These are phyloP conservation scores for Thelephora aurantiotincta DNA, from an alignment of 768 basidiomycete genomes.

Conservation along the genomic window DNA sequence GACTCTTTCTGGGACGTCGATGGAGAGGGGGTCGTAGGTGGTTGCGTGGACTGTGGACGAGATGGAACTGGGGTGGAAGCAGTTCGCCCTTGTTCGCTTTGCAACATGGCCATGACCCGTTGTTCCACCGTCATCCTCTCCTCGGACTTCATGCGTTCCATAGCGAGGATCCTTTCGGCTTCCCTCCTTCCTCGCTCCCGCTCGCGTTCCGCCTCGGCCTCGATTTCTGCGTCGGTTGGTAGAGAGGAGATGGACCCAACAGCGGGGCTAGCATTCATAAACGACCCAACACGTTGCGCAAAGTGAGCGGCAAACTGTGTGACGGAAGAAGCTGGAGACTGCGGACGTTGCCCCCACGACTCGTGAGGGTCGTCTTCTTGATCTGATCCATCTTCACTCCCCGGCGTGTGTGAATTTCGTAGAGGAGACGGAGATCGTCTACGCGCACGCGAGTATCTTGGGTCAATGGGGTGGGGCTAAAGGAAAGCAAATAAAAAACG, in stretches of 20 bases:
- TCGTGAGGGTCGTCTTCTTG: constrained; percentile 31
- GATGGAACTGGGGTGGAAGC: constrained; percentile 41
- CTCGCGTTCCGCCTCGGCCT: constrained; percentile 68
- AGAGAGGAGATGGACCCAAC: constrained; percentile 20
- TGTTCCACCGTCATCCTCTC: constrained; percentile 53
- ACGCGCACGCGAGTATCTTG: constrained; percentile 13
- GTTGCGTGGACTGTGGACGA: constrained; percentile 36
- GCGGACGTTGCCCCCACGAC: constrained; percentile 30
- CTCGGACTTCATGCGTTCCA: constrained; percentile 35
- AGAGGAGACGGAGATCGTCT: constrained; percentile 63
- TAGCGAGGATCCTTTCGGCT: constrained; percentile 62
- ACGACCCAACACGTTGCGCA: constrained; percentile 57
- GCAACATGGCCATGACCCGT: constrained; percentile 64
- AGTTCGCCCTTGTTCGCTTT: constrained; percentile 21
- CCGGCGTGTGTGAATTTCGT: constrained; percentile 45
- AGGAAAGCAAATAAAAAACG: constrained; percentile 6
- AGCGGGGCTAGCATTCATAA: constrained; percentile 32
- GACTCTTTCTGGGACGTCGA: constrained; percentile 50
- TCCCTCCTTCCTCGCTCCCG: constrained; percentile 63
- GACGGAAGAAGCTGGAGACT: constrained; percentile 57
- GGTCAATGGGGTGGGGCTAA: constrained; percentile 31
- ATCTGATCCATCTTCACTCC: constrained; percentile 16
- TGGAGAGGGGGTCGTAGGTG: constrained; percentile 27
- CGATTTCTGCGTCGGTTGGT: constrained; percentile 65
- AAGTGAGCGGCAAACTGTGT: constrained; percentile 61